Percentiles rank a stretch among this genome's conserved stretches.
phyloP scores from a whole-genome alignment of 441 rosid genomes.

The Isatis lusitanica region DNA sequence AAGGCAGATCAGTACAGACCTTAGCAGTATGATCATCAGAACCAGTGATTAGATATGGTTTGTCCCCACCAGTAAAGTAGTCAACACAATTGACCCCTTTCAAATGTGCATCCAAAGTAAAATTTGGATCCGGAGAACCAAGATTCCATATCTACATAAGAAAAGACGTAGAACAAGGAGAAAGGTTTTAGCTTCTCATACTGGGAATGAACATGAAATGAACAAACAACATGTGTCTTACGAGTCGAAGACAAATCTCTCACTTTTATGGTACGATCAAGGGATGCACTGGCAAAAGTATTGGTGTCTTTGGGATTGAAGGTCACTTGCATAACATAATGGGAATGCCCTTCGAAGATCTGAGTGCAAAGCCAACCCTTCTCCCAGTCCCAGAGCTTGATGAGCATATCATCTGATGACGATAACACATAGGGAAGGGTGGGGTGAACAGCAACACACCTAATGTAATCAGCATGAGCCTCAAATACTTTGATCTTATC shows the following conservation, averaged over 20 bases:
- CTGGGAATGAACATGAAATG: background rate
- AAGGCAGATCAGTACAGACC: constrained; percentile 43
- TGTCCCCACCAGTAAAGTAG: constrained; percentile 52
- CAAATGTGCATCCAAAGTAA: constrained; percentile 62
- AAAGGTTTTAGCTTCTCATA: background rate
- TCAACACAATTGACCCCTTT: constrained; percentile 74
- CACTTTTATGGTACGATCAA: constrained; percentile 85
- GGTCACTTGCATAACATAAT: constrained; percentile 89
- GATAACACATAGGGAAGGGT: constrained; percentile 73
- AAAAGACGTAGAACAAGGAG: constrained; percentile 2
- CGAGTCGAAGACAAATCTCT: constrained; percentile 17
- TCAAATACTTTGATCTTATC: constrained; percentile 74
- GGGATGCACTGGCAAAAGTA: constrained; percentile 85
- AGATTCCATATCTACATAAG: constrained; percentile 66
- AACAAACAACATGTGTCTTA: background rate
- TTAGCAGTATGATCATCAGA: constrained; percentile 78
- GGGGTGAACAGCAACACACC: constrained; percentile 82
- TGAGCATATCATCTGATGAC: constrained; percentile 89
- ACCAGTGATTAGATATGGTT: constrained; percentile 61
- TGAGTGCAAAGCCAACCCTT: constrained; percentile 77
- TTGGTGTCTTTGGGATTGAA: constrained; percentile 78
- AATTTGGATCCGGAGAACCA: constrained; percentile 55
- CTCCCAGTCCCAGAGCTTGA: constrained; percentile 97
- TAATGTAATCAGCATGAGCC: constrained; percentile 82
- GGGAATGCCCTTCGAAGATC: constrained; percentile 83